A percentile compares a stretch with the other conserved stretches of the same genome.
Conservation (phyloP, 1,284 basidiomycete species). For the Cryptococcus sp. region DNA sequence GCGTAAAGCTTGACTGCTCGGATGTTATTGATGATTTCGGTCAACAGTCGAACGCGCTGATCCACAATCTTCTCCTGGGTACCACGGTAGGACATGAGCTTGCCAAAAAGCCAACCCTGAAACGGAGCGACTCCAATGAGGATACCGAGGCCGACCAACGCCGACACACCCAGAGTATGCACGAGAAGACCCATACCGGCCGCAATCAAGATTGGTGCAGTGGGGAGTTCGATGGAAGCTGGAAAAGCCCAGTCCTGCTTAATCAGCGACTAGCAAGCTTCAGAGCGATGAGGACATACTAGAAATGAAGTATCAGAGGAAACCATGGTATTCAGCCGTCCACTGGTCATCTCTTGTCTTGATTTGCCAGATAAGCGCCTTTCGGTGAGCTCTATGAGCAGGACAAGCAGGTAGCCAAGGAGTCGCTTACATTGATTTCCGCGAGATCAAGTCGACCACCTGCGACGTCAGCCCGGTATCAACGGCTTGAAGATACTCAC, state of each 20-base stretch:
- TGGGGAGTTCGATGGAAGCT: constrained; percentile 51
- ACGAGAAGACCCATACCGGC: constrained; percentile 64
- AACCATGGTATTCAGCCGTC: constrained; percentile 62
- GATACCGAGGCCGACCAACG: constrained; percentile 26
- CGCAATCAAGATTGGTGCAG: constrained; percentile 51
- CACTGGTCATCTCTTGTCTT: constrained; percentile 10
- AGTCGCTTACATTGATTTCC: constrained; percentile 14
- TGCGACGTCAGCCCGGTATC: not conserved
- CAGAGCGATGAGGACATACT: constrained; percentile 42
- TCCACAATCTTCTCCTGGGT: constrained; percentile 71
- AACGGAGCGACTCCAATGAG: constrained; percentile 16
- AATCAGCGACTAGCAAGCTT: not conserved
- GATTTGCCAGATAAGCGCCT: constrained; percentile 14
- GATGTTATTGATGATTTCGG: constrained; percentile 41
- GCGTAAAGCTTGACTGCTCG: constrained; percentile 46
- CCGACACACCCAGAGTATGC: constrained; percentile 47
- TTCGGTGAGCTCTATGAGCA: not conserved
- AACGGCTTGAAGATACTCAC: not conserved
- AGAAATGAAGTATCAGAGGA: constrained; percentile 59
- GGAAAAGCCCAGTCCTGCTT: constrained; percentile 10
- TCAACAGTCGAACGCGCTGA: constrained; percentile 48
- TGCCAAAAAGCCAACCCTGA: constrained; percentile 54
- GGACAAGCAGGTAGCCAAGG: constrained; percentile 10
- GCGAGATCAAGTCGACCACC: constrained; percentile 14
- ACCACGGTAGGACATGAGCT: constrained; percentile 61